phyloP scores from a whole-genome alignment of 208 protist genomes.

The Leishmania arabica region DNA sequence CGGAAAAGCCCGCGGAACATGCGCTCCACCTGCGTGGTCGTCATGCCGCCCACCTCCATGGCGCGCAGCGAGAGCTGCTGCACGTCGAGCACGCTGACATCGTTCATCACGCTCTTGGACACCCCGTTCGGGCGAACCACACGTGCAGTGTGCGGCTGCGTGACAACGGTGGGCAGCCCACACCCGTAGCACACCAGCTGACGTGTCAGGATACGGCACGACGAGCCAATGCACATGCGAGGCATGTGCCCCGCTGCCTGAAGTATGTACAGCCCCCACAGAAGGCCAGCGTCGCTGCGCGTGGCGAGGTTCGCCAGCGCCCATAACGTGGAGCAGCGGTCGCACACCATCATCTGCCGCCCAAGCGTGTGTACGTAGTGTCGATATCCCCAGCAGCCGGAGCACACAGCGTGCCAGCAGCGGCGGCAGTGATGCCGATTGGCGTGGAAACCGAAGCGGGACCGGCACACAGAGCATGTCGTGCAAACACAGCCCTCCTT shows the following conservation, averaged over 20 bases:
- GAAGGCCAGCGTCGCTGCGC: slow-evolving; percentile 34
- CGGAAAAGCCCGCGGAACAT: slow-evolving; percentile 55
- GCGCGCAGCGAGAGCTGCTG: slow-evolving; percentile 37
- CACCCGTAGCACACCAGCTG: slow-evolving; percentile 45
- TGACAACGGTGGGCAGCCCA: slow-evolving; percentile 62
- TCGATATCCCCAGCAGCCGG: slow-evolving; percentile 43
- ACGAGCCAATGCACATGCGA: slow-evolving; percentile 50
- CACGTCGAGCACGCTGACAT: slow-evolving; percentile 38
- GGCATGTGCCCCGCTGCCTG: slow-evolving; percentile 60
- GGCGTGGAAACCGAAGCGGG: slow-evolving; percentile 27
- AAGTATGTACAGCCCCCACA: slow-evolving; percentile 78
- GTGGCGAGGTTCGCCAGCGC: slow-evolving; percentile 47
- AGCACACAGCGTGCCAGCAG: slow-evolving; percentile 69
- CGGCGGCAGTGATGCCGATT: slow-evolving; percentile 77
- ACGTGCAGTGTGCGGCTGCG: slow-evolving; percentile 57
- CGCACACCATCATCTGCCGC: slow-evolving; percentile 48
- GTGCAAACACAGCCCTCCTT: slow-evolving; percentile 61
- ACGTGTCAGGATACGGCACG: slow-evolving; percentile 58
- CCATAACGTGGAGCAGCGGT: slow-evolving; percentile 63
- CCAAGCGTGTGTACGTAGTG: slow-evolving; percentile 64
- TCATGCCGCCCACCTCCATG: slow-evolving; percentile 36
- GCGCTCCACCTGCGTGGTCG: slow-evolving; percentile 38
- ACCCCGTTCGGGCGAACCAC: slow-evolving; percentile 34
- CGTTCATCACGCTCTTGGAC: slow-evolving; percentile 11
- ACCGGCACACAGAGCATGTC: slow-evolving; percentile 45